Evolutionary conservation across 768 basidiomycete species (phyloP), one percentile per base, ranked within the genome.

Genomic region (Zangia roseola): DNA sequence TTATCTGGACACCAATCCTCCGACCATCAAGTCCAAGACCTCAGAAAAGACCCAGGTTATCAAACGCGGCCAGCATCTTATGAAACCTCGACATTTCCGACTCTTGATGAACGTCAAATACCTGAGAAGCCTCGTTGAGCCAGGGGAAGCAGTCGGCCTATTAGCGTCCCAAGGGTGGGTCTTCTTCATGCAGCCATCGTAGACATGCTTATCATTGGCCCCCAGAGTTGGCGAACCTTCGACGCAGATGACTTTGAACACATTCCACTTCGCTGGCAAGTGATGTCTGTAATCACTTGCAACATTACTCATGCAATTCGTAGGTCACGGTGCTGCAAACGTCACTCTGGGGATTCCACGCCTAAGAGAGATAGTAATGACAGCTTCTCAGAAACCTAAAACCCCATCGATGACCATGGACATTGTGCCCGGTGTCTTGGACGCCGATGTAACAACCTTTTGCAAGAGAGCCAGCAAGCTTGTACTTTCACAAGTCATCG

Each of bases 201-300:
- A 31, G n/a, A 40, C 10, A 28, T 28, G 14, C 31, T 50, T 48
- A 45, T 38, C 46, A 40, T 43, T 45, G 7, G 9, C 28, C 40
- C 45, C 8, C 51, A 98, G 97, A 71, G 83, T 99, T 36, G 97
- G 97, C 43, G 97, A 99, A 68, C 97, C 97, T 5, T 99, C 97
- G 14, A 99, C 97, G 0, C 97, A 99, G 67, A 99, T 99, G 97
- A 99, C 97, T 9, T 73, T 99, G 54, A 99, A 99, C 67, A 99
- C 97, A 12, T 99, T 99, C 82, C 97, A 99, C 74, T 94, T 99
- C 62, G 97, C 97, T 58, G 95, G 93, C 84, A 68, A 60, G 79
- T 62, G 31, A 54, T 50, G 40, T 33, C 24, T 30, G 20, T 10
- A 4, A 13, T 47, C n/a, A 39, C 8, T n/a, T 21, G 5, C 12